phyloP scores from a whole-genome alignment of 1,139 yeast genomes.

The Scheffersomyces lignicola region DNA sequence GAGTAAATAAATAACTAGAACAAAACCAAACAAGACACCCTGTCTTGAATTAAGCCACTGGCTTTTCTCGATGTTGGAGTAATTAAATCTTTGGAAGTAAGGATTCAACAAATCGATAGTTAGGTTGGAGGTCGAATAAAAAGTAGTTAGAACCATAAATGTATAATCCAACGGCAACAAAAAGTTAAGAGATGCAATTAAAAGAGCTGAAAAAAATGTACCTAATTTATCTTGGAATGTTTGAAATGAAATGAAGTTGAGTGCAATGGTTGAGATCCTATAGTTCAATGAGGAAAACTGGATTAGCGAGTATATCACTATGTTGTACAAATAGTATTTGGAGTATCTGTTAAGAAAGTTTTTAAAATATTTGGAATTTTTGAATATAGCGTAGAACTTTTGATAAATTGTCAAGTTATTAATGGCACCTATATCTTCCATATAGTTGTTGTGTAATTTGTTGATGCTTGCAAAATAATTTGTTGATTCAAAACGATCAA shows the following conservation, averaged over 20 bases:
- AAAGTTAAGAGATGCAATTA: slow-evolving; percentile 33
- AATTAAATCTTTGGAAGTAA: slow-evolving; percentile 50
- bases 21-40: slow-evolving; percentile 61
- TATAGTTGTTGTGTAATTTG: neutral
- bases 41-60: slow-evolving; percentile 58
- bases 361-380: slow-evolving; percentile 17
- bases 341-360: slow-evolving; percentile 18
- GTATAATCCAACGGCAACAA: slow-evolving; percentile 32
- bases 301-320: slow-evolving; percentile 12
- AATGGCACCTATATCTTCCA: slow-evolving; percentile 13
- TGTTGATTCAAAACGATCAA: slow-evolving; percentile 24
- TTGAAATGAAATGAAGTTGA: slow-evolving; percentile 45
- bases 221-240: slow-evolving; percentile 49
- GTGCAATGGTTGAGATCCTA: slow-evolving; percentile 37
- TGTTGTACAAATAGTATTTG: slow-evolving; percentile 20
- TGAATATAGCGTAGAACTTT: slow-evolving; percentile 8
- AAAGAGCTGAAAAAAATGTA: slow-evolving; percentile 38
- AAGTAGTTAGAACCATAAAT: slow-evolving; percentile 39
- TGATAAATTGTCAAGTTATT: slow-evolving; percentile 5
- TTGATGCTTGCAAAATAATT: neutral
- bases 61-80: slow-evolving; percentile 42
- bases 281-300: neutral
- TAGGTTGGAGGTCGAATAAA: slow-evolving; percentile 48
- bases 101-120: slow-evolving; percentile 51
- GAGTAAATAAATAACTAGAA: slow-evolving; percentile 48